Base-by-base conservation (phyloP, 2,329 filamentous ascomycete species). In the Corynespora cassiicola region DNA sequence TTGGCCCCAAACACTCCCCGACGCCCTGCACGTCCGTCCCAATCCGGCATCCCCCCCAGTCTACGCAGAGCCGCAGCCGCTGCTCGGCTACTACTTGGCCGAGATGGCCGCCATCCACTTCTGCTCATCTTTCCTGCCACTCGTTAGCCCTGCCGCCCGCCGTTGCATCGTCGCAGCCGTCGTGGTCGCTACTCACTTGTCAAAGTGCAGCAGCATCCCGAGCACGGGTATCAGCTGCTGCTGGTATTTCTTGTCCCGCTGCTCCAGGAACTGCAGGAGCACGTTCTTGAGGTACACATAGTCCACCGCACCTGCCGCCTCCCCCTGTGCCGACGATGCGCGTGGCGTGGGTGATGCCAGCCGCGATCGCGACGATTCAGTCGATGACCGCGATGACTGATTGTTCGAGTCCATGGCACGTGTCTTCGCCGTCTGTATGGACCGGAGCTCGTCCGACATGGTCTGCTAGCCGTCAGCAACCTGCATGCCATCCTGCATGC, bases 51-150 rank as follows among this genome's bases (percentile, higher is more conserved):
- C 23, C 36, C 27, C 21, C 29, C 16, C 29, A 8, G 21, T 14
- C 21, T 25, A 30, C 39, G 37, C 42, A 48, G 49, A 51, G 43
- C 44, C 45, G 23, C 43, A 45, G 26, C 5, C 3, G 20, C 17
- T 22, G n/a, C n/a, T n/a, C 15, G 14, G 40, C 20, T 39, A 39
- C 43, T 56, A 67, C 50, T 54, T 62, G 11, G 78, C 75, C 44
- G 77, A 75, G 31, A 95, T 84, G 3, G 87, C 90, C 12, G 84
- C 80, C 69, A 86, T 82, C 89, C 90, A 95, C 69, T 89, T 92
- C 69, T 94, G 85, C 70, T 94, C 87, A 54, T 96, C 90, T 54
- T 79, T 81, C 55, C 79, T 83, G 40, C 43, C 30, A 4, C 22
- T 29, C 17, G 46, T 66, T 45, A 69, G 62, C 35, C n/a, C 5